Evolutionary conservation across 2,329 filamentous ascomycete genomes (phyloP).

Genomic region (Colletotrichum camelliae): DNA sequence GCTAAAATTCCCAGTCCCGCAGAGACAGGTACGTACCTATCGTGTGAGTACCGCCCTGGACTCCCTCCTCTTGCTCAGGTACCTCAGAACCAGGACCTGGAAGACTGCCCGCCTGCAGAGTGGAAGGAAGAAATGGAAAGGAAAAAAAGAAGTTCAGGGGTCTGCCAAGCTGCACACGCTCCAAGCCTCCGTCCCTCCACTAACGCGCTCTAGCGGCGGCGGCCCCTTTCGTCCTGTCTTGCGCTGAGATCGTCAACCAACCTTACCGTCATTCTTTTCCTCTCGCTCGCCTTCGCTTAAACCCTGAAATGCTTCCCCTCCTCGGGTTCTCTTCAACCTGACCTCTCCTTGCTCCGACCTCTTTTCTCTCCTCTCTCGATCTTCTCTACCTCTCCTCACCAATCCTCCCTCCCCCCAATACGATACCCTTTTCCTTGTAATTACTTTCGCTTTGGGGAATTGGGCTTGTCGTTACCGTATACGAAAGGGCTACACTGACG

Average conservation of each 20-base stretch:
- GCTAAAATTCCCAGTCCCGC: neutral
- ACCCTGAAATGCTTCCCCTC: slow-evolving; percentile 21
- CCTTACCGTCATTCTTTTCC: slow-evolving; percentile 10
- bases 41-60: neutral
- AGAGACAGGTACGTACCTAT: neutral
- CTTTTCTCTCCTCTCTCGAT: slow-evolving; percentile 1
- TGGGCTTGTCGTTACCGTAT: slow-evolving; percentile 3
- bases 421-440: slow-evolving; percentile 23
- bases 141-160: slow-evolving; percentile 11
- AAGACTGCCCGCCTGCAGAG: neutral
- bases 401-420: neutral
- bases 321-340: slow-evolving; percentile 18
- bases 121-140: neutral
- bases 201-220: slow-evolving; percentile 7
- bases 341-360: slow-evolving; percentile 15
- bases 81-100: neutral
- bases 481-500: neutral
- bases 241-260: slow-evolving; percentile 2
- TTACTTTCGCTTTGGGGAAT: slow-evolving; percentile 11
- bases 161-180: slow-evolving; percentile 1
- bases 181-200: slow-evolving; percentile 10
- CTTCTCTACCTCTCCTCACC: neutral
- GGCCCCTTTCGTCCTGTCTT: slow-evolving; percentile 20
- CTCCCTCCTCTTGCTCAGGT: neutral
- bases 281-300: slow-evolving; percentile 14